These are phyloP conservation scores for Drechslerella coelobrocha DNA, from an alignment of 2,329 filamentous ascomycete genomes.

Conservation along the genomic window DNA sequence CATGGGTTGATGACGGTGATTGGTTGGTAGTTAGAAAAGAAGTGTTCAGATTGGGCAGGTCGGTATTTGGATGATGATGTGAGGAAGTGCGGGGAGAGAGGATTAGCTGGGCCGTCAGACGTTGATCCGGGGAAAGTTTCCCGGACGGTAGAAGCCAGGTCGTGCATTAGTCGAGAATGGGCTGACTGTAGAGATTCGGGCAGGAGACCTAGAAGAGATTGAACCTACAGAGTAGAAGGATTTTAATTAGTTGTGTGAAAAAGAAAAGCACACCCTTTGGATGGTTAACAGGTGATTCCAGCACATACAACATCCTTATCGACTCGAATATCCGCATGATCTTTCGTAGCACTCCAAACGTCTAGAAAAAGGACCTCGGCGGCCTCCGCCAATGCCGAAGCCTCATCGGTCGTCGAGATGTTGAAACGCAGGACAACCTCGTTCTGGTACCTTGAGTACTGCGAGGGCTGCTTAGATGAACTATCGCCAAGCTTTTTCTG, in stretches of 20 bases:
- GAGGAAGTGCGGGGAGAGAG: conserved; percentile 53
- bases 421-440: conserved; percentile 92
- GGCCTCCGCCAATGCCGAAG: conserved; percentile 74
- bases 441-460: conserved; percentile 67
- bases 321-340: conserved; percentile 84
- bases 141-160: conserved; percentile 78
- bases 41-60: conserved; percentile 63
- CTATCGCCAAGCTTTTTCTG: conserved; percentile 46
- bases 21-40: conserved; percentile 92
- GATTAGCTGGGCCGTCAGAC: conserved; percentile 50
- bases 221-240: conserved; percentile 60
- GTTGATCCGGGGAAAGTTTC: conserved; percentile 71
- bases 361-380: conserved; percentile 80
- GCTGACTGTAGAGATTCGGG: conserved; percentile 74
- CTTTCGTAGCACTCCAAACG: conserved; percentile 82
- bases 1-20: conserved; percentile 83
- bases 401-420: conserved; percentile 72
- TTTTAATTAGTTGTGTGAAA: neutral
- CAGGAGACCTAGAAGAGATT: conserved; percentile 78
- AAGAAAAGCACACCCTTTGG: conserved; percentile 15
- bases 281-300: conserved; percentile 11
- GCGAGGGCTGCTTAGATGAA: conserved; percentile 14
- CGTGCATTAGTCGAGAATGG: conserved; percentile 77
- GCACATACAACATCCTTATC: conserved; percentile 72
- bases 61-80: conserved; percentile 52